phyloP scores from a whole-genome alignment of 2,329 filamentous ascomycete species.

The Colletotrichum costaricense region DNA sequence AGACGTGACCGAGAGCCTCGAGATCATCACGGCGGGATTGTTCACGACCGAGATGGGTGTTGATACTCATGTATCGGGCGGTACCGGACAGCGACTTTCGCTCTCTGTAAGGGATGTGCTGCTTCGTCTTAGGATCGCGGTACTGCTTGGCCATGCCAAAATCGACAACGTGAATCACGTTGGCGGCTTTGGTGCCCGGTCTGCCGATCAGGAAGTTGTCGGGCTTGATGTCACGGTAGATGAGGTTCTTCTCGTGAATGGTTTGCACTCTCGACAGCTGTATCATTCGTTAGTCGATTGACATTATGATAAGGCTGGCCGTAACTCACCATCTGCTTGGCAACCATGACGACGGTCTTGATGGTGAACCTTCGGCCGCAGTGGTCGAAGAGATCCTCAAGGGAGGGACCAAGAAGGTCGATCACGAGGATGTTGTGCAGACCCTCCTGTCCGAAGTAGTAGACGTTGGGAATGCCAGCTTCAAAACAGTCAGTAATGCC shows the following conservation, averaged over 20 bases:
- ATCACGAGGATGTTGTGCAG: conserved; percentile 99
- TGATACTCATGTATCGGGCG: conserved; percentile 99
- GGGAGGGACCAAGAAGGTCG: conserved; percentile 91
- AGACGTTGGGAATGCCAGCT: conserved; percentile 99
- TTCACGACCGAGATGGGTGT: conserved; percentile 95
- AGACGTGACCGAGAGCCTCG: conserved; percentile 84
- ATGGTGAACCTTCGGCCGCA: conserved; percentile 95
- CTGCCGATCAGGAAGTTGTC: conserved; percentile 99
- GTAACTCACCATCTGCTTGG: conserved; percentile 89
- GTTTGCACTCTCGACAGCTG: conserved; percentile 89
- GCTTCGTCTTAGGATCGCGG: conserved; percentile 97
- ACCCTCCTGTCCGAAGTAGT: conserved; percentile 98
- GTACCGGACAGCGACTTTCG: conserved; percentile 97
- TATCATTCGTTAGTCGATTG: background rate
- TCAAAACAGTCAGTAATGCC: conserved; percentile 37
- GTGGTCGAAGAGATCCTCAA: conserved; percentile 97
- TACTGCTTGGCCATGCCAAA: conserved; percentile 99
- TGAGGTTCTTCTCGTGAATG: conserved; percentile 99
- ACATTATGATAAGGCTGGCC: background rate
- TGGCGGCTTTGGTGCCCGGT: conserved; percentile 91
- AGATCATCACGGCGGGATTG: conserved; percentile 96
- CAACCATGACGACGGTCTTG: conserved; percentile 99
- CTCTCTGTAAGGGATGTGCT: conserved; percentile 97
- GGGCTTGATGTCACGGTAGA: conserved; percentile 99
- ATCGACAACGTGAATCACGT: conserved; percentile 98